Conservation (phyloP, 306 rosid species). For the Calophaca sinica region DNA sequence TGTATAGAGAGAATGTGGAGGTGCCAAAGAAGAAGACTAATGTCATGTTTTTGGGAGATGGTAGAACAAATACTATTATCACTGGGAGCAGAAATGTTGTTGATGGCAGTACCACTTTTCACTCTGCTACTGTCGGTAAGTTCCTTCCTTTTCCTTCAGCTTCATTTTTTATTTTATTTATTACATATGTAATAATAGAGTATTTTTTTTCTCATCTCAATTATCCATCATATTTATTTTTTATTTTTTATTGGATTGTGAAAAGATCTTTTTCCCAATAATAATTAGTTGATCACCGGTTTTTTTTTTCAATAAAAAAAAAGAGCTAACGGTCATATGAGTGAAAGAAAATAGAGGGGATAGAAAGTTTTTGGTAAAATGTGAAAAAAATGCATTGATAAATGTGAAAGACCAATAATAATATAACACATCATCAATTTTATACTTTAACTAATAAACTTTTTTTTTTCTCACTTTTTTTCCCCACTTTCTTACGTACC, state of each 20-base stretch:
- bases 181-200: too few relatives aligned
- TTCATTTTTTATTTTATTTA: neutral
- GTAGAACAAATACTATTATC: constrained; percentile 66
- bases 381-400: too few relatives aligned
- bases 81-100: constrained; percentile 77
- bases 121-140: constrained; percentile 93
- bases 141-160: neutral
- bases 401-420: too few relatives aligned
- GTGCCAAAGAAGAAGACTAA: constrained; percentile 74
- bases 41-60: constrained; percentile 88
- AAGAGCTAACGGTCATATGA: neutral
- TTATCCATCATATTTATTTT: too few relatives aligned
- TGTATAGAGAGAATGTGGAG: constrained; percentile 76
- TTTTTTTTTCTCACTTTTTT: too few relatives aligned
- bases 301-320: too few relatives aligned
- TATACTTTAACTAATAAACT: too few relatives aligned
- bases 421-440: too few relatives aligned
- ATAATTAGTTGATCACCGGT: neutral
- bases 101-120: constrained; percentile 92
- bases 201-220: neutral
- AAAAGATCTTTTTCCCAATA: too few relatives aligned
- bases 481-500: too few relatives aligned
- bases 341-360: too few relatives aligned
- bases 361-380: too few relatives aligned
- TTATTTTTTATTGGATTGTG: neutral